These are phyloP conservation scores for Heterobasidion occidentale DNA, from an alignment of 1,284 basidiomycete species.

Conservation along the genomic window DNA sequence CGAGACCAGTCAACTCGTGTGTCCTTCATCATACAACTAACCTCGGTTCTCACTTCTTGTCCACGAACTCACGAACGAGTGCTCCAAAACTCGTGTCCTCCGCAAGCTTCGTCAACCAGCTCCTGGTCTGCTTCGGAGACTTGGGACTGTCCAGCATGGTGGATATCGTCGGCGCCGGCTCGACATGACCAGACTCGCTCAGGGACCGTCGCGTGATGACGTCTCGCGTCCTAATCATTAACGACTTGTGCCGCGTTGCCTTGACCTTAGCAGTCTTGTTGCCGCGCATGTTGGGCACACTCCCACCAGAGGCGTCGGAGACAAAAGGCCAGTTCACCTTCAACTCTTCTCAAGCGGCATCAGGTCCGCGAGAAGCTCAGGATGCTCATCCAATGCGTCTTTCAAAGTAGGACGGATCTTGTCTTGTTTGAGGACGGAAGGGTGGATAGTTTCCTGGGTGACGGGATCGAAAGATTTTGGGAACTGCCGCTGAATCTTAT, in stretches of 20 bases:
- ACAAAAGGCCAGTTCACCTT: slow-evolving; percentile 36
- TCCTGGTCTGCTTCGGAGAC: background rate
- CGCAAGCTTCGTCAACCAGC: slow-evolving; percentile 2
- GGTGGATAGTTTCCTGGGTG: slow-evolving; percentile 55
- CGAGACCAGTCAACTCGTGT: too few relatives aligned
- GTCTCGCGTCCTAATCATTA: slow-evolving; percentile 2
- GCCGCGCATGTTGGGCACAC: background rate
- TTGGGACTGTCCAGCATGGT: background rate
- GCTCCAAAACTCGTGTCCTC: slow-evolving; percentile 7
- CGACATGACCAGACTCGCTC: background rate
- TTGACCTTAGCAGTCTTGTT: background rate
- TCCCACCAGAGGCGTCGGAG: slow-evolving; percentile 1
- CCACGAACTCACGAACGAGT: slow-evolving; percentile 4
- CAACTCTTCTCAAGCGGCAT: slow-evolving; percentile 45
- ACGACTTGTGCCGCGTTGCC: background rate
- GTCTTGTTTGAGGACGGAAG: slow-evolving; percentile 45
- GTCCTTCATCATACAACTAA: background rate
- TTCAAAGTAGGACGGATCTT: slow-evolving; percentile 26
- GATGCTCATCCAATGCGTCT: slow-evolving; percentile 29
- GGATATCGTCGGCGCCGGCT: too few relatives aligned
- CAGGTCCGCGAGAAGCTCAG: slow-evolving; percentile 35
- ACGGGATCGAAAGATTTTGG: slow-evolving; percentile 35
- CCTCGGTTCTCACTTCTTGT: background rate
- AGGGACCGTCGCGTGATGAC: background rate
- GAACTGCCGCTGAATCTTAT: slow-evolving; percentile 27